Conservation (phyloP, 2,329 filamentous ascomycete genomes). For the Aspergillus sp. region DNA sequence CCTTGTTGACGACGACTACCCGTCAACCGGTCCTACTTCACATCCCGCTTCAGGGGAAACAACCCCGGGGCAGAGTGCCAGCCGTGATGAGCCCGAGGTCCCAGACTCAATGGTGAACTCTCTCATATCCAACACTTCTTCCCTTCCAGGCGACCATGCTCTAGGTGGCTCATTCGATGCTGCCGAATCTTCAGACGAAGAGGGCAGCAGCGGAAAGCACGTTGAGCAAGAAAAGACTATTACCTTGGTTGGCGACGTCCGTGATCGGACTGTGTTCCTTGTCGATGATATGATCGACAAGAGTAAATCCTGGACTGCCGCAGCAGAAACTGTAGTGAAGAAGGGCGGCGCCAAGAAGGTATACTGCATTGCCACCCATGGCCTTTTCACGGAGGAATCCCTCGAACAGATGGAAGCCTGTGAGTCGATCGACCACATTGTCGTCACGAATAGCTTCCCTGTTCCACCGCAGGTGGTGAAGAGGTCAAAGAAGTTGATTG, state of each 20-base stretch:
- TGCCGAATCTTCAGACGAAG: constrained; percentile 88
- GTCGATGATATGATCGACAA: constrained; percentile 99
- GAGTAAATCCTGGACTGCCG: constrained; percentile 93
- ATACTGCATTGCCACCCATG: constrained; percentile 96
- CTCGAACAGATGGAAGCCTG: constrained; percentile 88
- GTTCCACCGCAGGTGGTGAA: constrained; percentile 73
- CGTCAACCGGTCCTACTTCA: constrained; percentile 67
- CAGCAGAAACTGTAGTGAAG: constrained; percentile 95
- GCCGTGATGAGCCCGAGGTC: constrained; percentile 54
- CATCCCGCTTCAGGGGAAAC: constrained; percentile 64
- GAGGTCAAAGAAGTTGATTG: constrained; percentile 77
- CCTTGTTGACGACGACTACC: constrained; percentile 90
- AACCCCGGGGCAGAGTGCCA: constrained; percentile 50
- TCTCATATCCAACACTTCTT: constrained; percentile 77
- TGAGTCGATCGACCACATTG: constrained; percentile 88
- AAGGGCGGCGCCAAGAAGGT: constrained; percentile 87
- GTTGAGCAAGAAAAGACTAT: constrained; percentile 89
- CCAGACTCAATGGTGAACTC: constrained; percentile 85
- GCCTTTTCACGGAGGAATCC: constrained; percentile 86
- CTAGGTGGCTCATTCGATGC: constrained; percentile 84
- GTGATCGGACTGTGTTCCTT: constrained; percentile 83
- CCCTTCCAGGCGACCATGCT: constrained; percentile 66
- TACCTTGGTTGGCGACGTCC: constrained; percentile 94
- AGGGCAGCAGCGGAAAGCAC: constrained; percentile 56
- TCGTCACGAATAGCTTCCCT: constrained; percentile 97